phyloP scores from a whole-genome alignment of 352 stramenopile genomes.

The Phytophthora macrochlamydospora region DNA sequence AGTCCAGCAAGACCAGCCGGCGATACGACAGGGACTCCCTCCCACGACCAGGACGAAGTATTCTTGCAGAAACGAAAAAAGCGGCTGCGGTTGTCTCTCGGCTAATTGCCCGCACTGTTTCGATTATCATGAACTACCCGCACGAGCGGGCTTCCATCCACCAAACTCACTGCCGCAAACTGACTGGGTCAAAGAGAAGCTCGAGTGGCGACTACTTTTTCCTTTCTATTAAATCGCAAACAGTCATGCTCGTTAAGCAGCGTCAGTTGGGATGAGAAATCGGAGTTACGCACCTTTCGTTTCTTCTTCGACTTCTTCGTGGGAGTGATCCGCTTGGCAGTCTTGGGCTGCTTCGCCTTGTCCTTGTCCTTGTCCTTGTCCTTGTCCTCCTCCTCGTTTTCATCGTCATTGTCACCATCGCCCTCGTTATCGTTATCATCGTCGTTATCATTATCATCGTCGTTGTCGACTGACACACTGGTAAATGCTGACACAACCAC shows the following conservation, averaged over 20 bases:
- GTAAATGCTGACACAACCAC: slow-evolving; percentile 38
- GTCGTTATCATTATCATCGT: slow-evolving; percentile 37
- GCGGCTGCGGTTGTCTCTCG: slow-evolving; percentile 43
- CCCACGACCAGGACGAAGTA: slow-evolving; percentile 32
- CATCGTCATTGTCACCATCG: slow-evolving; percentile 5
- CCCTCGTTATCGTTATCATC: slow-evolving; percentile 38
- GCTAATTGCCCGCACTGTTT: slow-evolving; percentile 32
- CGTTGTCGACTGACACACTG: slow-evolving; percentile 30
- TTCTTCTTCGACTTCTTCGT: slow-evolving; percentile 76
- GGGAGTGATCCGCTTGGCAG: slow-evolving; percentile 34
- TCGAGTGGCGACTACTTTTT: slow-evolving; percentile 40
- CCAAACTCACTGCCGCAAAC: slow-evolving; percentile 15
- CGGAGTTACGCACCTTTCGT: slow-evolving; percentile 54
- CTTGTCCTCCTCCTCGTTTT: slow-evolving; percentile 11
- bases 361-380: slow-evolving; percentile 19
- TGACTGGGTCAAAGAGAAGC: slow-evolving; percentile 24
- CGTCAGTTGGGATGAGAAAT: slow-evolving; percentile 7
- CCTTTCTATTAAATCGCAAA: slow-evolving; percentile 39
- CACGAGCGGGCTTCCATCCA: slow-evolving; percentile 11
- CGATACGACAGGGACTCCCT: slow-evolving; percentile 9
- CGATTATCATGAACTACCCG: slow-evolving; percentile 25
- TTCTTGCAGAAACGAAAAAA: slow-evolving; percentile 49
- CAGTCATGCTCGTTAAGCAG: slow-evolving; percentile 11
- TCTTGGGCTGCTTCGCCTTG: slow-evolving; percentile 30
- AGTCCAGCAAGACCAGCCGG: slow-evolving; percentile 35